Base-by-base conservation (phyloP, 768 basidiomycete species). In the Lentinus brumalis region DNA sequence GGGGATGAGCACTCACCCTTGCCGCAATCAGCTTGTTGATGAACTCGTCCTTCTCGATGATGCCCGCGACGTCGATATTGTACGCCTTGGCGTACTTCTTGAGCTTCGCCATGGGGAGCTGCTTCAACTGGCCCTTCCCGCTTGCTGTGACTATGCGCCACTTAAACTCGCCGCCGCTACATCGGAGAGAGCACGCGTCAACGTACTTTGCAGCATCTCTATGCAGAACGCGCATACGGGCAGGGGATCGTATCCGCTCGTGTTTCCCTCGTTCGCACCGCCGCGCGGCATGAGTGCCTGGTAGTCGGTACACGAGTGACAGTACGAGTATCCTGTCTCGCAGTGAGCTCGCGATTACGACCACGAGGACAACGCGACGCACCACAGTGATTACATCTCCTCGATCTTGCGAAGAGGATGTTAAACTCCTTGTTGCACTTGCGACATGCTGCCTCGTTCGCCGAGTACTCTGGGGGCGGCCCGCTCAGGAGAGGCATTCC, bases 371-470 rank as follows among this genome's bases (percentile, higher is more conserved):
- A 21, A 42, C 1, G 45, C 5, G 30, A 69, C 85, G 66, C 69
- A 89, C 90, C 89, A 70, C 90, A 92, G 67, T 92, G 90, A 70
- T 88, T 84, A 71, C 90, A 92, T 62, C 75, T 82, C 65, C 83
- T 82, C 50, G 84, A 79, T 54, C 90, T 77, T 57, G 83, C 76
- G 67, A 92, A 86, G 52, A 91, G 60, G 18, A 88, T 70, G 66
- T 81, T 86, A 70, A 91, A 91, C 69, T 91, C 89, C 71, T 80
- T 91, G 70, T 79, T 83, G 69, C 90, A 92, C 71, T 85, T 91
- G 70, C 88, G 81, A 63, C 89, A 91, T 4, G 77, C 71, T 8
- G 60, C 59, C 59, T 76, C 78, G 59, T 60, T 71, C 52, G 54
- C 74, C n/a, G 59, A 60, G 53, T 74, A 74, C 9, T 73, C 66